phyloP scores from a whole-genome alignment of 331 rosid species.

The Quercus phellos region DNA sequence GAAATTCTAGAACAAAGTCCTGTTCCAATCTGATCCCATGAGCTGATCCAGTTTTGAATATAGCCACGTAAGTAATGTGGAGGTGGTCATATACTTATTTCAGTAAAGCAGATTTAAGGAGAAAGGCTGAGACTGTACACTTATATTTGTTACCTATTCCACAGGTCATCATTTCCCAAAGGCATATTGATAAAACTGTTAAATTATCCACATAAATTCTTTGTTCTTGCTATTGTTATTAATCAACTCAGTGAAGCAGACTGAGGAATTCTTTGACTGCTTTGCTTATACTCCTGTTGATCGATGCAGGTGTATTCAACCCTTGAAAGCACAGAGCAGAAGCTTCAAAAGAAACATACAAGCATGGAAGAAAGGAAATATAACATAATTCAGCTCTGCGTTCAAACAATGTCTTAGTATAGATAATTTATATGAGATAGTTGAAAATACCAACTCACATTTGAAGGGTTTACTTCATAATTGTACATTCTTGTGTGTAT shows the following conservation, averaged over 20 bases:
- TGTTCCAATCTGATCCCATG: constrained; percentile 37
- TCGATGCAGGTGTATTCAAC: neutral
- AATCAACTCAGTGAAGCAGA: neutral
- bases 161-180: no score
- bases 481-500: neutral
- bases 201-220: neutral
- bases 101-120: neutral
- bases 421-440: neutral
- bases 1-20: constrained; percentile 62
- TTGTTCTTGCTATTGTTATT: neutral
- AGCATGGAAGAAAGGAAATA: neutral
- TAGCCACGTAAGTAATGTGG: neutral
- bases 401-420: neutral
- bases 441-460: neutral
- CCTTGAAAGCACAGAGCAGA: neutral
- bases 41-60: neutral
- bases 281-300: neutral
- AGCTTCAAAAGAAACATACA: constrained; percentile 1
- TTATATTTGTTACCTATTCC: neutral
- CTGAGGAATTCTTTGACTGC: neutral
- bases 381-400: neutral
- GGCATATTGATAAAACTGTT: neutral
- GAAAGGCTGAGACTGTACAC: neutral
- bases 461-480: no score
- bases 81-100: neutral